A percentile compares a stretch with the other conserved stretches of the same genome.
Evolutionary conservation across 2,329 filamentous ascomycete genomes (phyloP).

Genomic region (Pezicula radicicola): DNA sequence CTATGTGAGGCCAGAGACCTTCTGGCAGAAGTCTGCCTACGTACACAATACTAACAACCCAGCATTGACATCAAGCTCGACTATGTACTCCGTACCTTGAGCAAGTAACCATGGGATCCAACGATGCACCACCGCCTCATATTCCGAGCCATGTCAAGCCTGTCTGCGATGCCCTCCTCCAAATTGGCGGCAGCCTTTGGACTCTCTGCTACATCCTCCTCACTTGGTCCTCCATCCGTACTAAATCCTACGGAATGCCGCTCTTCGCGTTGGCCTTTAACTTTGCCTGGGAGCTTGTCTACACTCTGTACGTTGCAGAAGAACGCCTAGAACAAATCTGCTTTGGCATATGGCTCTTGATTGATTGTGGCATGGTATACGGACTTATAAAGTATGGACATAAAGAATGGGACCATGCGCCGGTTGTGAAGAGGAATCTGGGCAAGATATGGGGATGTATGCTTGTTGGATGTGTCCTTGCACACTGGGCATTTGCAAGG

Average conservation of each 20-base stretch:
- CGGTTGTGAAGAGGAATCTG: conserved; percentile 39
- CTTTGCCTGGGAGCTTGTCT: conserved; percentile 50
- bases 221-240: conserved; percentile 40
- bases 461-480: conserved; percentile 33
- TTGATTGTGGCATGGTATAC: conserved; percentile 46
- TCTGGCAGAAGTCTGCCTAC: too few species aligned
- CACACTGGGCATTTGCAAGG: conserved; percentile 39
- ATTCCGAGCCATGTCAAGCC: conserved; percentile 11
- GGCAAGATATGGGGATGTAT: conserved; percentile 32
- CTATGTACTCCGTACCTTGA: background rate
- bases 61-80: too few species aligned
- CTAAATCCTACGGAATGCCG: conserved; percentile 47
- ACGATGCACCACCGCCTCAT: conserved; percentile 16
- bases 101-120: conserved; percentile 19
- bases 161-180: conserved; percentile 11
- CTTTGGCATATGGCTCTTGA: conserved; percentile 45
- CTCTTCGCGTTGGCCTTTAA: conserved; percentile 46
- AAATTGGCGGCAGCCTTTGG: conserved; percentile 20
- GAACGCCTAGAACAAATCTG: conserved; percentile 38
- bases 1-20: too few species aligned
- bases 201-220: conserved; percentile 42
- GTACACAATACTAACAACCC: too few species aligned
- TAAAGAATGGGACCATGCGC: conserved; percentile 39
- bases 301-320: conserved; percentile 44
- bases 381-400: conserved; percentile 40